Conservation (phyloP, 2,329 filamentous ascomycete genomes). For the Paecilomyces formosus region DNA sequence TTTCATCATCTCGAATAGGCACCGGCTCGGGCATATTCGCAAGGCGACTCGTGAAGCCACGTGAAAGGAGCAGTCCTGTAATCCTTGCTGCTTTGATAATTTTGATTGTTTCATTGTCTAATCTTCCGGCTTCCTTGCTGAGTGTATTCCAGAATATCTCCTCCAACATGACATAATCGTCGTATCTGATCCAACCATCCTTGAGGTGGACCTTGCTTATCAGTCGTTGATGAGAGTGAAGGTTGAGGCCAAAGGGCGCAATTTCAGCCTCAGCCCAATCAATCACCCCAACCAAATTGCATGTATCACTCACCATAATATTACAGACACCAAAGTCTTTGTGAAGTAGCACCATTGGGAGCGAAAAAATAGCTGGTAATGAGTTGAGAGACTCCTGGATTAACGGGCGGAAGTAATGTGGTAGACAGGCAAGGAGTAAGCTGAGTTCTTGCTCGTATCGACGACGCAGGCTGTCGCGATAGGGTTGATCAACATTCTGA, state of each 20-base stretch:
- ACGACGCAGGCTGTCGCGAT: constrained; percentile 15
- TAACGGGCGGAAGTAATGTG: constrained; percentile 24
- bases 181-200: constrained; percentile 26
- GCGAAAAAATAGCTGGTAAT: constrained; percentile 26
- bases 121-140: constrained; percentile 16
- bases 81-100: constrained; percentile 25
- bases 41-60: constrained; percentile 34
- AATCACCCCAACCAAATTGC: constrained; percentile 32
- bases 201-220: constrained; percentile 28
- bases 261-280: constrained; percentile 38
- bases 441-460: constrained; percentile 24
- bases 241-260: constrained; percentile 34
- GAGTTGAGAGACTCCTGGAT: constrained; percentile 24
- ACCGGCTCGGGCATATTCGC: constrained; percentile 25
- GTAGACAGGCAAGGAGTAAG: constrained; percentile 25
- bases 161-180: constrained; percentile 23
- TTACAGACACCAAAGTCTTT: constrained; percentile 33
- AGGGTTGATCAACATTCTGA: constrained; percentile 18
- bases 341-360: constrained; percentile 36
- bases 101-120: constrained; percentile 16
- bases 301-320: constrained; percentile 34
- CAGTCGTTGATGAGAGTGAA: constrained; percentile 27
- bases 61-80: constrained; percentile 25
- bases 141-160: constrained; percentile 29
- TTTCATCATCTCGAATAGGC: constrained; percentile 31